Conservation (phyloP, 306 rosid species). For the Pyrus communis region DNA sequence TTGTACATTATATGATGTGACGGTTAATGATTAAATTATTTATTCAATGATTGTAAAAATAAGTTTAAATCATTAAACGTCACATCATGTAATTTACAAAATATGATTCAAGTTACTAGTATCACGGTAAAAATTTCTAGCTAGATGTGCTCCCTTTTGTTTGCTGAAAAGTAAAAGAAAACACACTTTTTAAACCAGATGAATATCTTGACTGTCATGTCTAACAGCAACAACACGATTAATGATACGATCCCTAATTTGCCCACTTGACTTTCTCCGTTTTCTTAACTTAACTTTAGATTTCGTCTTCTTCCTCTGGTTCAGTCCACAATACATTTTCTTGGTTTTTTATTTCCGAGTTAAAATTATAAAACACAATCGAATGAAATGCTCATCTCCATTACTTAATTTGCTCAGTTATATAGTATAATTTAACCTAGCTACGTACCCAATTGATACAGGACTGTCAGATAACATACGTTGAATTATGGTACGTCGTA, state of each 20-base stretch:
- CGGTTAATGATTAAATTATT: too few species aligned
- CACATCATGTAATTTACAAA: too few species aligned
- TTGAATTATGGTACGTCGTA: background rate
- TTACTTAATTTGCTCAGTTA: background rate
- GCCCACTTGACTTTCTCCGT: background rate
- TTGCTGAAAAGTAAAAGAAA: background rate
- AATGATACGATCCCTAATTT: background rate
- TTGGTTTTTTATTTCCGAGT: background rate
- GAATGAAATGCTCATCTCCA: background rate
- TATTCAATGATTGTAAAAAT: too few species aligned
- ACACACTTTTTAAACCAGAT: background rate
- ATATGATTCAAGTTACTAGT: too few species aligned
- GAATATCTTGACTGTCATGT: background rate
- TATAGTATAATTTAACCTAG: background rate
- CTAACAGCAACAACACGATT: background rate
- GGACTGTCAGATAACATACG: background rate
- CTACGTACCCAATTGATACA: background rate
- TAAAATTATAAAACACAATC: background rate
- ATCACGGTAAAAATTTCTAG: background rate
- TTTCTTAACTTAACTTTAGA: background rate
- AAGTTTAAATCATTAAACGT: too few species aligned
- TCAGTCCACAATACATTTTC: background rate
- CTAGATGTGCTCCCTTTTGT: background rate
- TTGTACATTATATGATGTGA: too few species aligned
- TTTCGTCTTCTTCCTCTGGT: background rate